Conservation (phyloP, 2,329 filamentous ascomycete species). For the Colletotrichum destructivum region DNA sequence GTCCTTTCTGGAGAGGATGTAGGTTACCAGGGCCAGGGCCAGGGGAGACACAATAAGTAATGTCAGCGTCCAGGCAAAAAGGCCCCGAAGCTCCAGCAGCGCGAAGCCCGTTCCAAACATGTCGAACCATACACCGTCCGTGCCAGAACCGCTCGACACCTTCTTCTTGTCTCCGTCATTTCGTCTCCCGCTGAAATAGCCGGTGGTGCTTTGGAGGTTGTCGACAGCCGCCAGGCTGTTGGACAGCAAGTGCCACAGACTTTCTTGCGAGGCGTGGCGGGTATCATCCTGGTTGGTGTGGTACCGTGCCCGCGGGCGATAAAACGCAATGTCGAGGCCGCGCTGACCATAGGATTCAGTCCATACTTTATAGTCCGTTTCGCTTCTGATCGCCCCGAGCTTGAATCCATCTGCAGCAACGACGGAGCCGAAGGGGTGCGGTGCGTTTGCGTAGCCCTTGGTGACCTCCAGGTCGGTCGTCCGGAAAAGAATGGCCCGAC, state of each 20-base stretch:
- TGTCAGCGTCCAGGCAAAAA: constrained; percentile 91
- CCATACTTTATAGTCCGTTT: constrained; percentile 92
- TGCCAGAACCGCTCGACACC: constrained; percentile 76
- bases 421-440: constrained; percentile 87
- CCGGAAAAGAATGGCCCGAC: constrained; percentile 88
- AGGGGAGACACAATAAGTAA: constrained; percentile 86
- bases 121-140: constrained; percentile 92
- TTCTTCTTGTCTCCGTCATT: constrained; percentile 71
- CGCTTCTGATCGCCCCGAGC: constrained; percentile 82
- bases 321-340: constrained; percentile 93
- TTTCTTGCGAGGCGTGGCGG: constrained; percentile 78
- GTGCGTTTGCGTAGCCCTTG: constrained; percentile 78
- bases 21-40: constrained; percentile 77
- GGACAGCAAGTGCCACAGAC: constrained; percentile 96
- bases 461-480: constrained; percentile 91
- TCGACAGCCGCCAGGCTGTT: constrained; percentile 82
- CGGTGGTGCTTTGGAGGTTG: constrained; percentile 76
- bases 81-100: constrained; percentile 82
- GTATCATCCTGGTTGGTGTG: constrained; percentile 93
- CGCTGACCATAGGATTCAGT: constrained; percentile 80
- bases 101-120: constrained; percentile 86
- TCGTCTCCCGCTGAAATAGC: constrained; percentile 72
- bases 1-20: constrained; percentile 78
- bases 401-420: constrained; percentile 89
- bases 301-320: constrained; percentile 86